Conservation (phyloP, 176 grass and related monocot species). For the Chloris gayana region DNA sequence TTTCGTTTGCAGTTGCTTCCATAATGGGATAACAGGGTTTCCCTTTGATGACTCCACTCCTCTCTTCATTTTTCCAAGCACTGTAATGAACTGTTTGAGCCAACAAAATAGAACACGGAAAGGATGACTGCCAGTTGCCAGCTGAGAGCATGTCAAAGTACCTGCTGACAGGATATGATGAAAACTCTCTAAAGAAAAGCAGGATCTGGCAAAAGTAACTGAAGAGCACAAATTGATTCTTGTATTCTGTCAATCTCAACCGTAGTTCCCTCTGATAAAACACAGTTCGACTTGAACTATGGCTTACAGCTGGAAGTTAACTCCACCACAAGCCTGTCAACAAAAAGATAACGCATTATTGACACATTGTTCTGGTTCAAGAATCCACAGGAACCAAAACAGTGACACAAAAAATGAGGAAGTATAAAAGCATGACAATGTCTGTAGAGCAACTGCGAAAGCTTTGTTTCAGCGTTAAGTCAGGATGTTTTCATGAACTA, state of each 20-base stretch:
- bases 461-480: background rate
- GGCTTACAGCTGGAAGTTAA: constrained; percentile 21
- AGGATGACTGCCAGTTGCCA: constrained; percentile 1
- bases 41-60: constrained; percentile 16
- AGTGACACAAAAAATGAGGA: constrained; percentile 18
- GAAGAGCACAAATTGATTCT: background rate
- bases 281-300: constrained; percentile 15
- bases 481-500: background rate
- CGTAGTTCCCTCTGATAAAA: constrained; percentile 4
- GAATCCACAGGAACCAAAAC: constrained; percentile 12
- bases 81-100: constrained; percentile 17
- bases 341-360: constrained; percentile 3
- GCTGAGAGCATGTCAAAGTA: constrained; percentile 18
- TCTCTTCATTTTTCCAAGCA: constrained; percentile 13
- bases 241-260: constrained; percentile 4
- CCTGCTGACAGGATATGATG: background rate
- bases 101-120: constrained; percentile 16
- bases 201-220: constrained; percentile 1
- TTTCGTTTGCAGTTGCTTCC: constrained; percentile 38
- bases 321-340: constrained; percentile 14
- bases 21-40: constrained; percentile 29
- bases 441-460: constrained; percentile 16
- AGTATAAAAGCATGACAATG: background rate
- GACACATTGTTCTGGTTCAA: constrained; percentile 16
- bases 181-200: background rate